Percentiles rank a stretch among this genome's conserved stretches.
Conservation (phyloP, 768 basidiomycete species). For the Paxillus ammoniavirescens region DNA sequence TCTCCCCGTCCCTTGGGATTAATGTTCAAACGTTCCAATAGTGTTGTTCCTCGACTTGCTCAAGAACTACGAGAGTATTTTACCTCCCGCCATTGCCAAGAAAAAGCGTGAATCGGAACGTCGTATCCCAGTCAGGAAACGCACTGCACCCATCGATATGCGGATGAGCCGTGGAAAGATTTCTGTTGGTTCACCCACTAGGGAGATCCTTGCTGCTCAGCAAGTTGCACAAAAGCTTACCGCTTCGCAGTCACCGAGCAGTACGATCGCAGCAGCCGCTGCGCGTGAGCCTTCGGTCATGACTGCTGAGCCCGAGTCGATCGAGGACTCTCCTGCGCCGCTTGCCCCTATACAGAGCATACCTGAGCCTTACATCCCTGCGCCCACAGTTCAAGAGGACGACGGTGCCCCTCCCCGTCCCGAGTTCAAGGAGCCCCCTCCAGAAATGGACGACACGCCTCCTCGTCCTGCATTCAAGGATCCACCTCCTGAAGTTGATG, state of each 20-base stretch:
- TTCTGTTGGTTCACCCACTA: conserved; percentile 65
- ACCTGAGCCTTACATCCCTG: conserved; percentile 15
- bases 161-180: conserved; percentile 78
- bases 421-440: conserved; percentile 61
- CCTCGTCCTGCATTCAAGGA: conserved; percentile 56
- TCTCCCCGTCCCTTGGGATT: not conserved
- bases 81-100: conserved; percentile 79
- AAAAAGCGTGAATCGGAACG: conserved; percentile 90
- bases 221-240: conserved; percentile 57
- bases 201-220: conserved; percentile 71
- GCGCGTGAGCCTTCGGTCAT: conserved; percentile 17
- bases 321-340: conserved; percentile 3
- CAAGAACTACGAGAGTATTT: conserved; percentile 65
- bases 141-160: conserved; percentile 87
- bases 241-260: conserved; percentile 25
- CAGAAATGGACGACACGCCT: conserved; percentile 32
- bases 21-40: conserved; percentile 23
- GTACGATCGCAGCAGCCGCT: conserved; percentile 10
- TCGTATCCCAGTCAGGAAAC: conserved; percentile 78
- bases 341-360: conserved; percentile 14
- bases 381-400: conserved; percentile 12
- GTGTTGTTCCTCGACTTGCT: conserved; percentile 86
- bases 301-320: conserved; percentile 15
- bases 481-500: conserved; percentile 60
- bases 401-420: conserved; percentile 36